phyloP scores from a whole-genome alignment of 2,329 filamentous ascomycete genomes.

The Beauveria sp. region DNA sequence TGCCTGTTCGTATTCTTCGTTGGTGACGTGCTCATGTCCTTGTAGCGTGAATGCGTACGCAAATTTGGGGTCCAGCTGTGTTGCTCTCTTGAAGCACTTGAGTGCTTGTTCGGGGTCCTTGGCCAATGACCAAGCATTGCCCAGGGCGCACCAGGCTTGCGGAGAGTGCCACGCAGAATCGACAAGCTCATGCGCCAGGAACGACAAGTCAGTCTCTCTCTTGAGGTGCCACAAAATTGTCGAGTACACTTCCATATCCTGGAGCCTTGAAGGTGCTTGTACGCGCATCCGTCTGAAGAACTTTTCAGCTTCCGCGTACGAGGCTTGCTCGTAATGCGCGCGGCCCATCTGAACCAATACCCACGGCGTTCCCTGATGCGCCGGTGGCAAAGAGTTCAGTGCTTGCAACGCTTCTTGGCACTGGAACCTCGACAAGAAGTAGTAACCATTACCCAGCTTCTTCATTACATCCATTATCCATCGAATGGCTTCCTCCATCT shows the following conservation, averaged over 20 bases:
- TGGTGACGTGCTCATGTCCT: conserved; percentile 89
- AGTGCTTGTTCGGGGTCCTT: conserved; percentile 92
- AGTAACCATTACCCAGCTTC: conserved; percentile 75
- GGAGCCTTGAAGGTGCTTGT: conserved; percentile 71
- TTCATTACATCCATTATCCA: conserved; percentile 74
- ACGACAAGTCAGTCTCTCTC: conserved; percentile 83
- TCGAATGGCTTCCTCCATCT: conserved; percentile 66
- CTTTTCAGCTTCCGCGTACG: conserved; percentile 79
- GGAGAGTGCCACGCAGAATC: conserved; percentile 83
- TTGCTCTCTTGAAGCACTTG: conserved; percentile 88
- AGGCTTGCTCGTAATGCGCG: conserved; percentile 82
- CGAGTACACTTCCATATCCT: conserved; percentile 97
- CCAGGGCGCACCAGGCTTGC: conserved; percentile 91
- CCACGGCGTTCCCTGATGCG: conserved; percentile 87
- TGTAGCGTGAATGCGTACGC: conserved; percentile 94
- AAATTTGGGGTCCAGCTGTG: conserved; percentile 81
- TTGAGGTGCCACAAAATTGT: conserved; percentile 99
- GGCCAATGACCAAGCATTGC: conserved; percentile 88
- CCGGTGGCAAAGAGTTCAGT: conserved; percentile 61
- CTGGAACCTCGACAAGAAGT: conserved; percentile 69
- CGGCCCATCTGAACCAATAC: conserved; percentile 85
- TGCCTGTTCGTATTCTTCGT: conserved; percentile 96
- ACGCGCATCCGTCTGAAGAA: conserved; percentile 74
- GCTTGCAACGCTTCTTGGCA: conserved; percentile 68
- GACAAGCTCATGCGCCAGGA: conserved; percentile 82